These are phyloP conservation scores for Serendipita sp. DNA, from an alignment of 768 basidiomycete species.

Conservation along the genomic window DNA sequence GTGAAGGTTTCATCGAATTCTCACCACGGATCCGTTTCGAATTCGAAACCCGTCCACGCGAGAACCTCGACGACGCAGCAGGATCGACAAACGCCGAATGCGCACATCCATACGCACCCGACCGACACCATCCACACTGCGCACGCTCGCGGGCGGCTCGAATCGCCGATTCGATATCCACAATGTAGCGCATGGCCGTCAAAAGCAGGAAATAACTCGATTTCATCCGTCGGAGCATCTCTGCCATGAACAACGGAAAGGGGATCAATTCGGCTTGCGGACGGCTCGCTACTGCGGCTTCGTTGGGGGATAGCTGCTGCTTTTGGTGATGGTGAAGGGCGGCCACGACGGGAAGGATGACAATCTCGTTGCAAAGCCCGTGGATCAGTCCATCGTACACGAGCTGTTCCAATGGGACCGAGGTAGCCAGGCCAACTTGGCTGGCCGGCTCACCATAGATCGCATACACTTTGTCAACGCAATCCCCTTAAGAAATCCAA, in stretches of 20 bases:
- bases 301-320: no score
- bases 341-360: background rate
- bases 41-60: background rate
- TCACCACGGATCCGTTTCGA: background rate
- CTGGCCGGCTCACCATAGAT: background rate
- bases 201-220: constrained; percentile 1
- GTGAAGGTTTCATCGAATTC: no score
- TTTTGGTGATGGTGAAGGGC: background rate
- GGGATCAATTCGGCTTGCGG: background rate
- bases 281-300: no score
- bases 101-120: background rate
- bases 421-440: background rate
- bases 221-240: constrained; percentile 5
- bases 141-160: background rate
- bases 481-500: background rate
- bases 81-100: background rate
- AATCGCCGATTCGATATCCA: background rate
- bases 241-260: constrained; percentile 5
- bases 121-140: constrained; percentile 1
- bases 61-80: background rate
- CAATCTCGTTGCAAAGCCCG: constrained; percentile 5
- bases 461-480: background rate
- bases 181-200: background rate
- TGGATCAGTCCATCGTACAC: background rate
- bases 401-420: background rate